Percentiles rank a stretch among this genome's conserved stretches.
Conservation (phyloP, 495 filamentous ascomycete species). For the Darksidea phi region DNA sequence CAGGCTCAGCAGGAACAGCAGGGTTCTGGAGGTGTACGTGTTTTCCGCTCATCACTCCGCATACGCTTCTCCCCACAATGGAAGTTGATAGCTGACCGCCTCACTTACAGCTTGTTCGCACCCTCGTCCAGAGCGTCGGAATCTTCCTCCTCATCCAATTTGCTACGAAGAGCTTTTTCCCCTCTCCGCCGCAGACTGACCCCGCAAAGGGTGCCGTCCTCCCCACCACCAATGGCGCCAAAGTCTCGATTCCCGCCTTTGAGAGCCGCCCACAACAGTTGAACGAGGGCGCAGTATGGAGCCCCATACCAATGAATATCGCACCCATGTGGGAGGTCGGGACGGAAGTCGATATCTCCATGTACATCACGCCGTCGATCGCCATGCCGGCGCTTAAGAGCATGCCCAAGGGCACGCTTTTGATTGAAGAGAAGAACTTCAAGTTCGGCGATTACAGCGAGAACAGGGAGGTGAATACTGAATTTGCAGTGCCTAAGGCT, state of each 20-base stretch:
- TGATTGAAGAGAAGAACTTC: constrained; percentile 79
- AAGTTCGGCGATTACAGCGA: constrained; percentile 79
- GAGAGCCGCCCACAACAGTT: constrained; percentile 59
- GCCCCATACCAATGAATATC: constrained; percentile 68
- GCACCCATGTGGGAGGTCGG: constrained; percentile 85
- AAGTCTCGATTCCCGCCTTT: constrained; percentile 63
- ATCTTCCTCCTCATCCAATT: constrained; percentile 71
- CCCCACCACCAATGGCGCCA: constrained; percentile 36
- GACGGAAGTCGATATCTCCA: constrained; percentile 73
- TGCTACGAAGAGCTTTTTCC: constrained; percentile 57
- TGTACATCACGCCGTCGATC: constrained; percentile 78
- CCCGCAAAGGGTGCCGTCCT: constrained; percentile 15
- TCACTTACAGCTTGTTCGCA: constrained; percentile 48
- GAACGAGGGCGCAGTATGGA: constrained; percentile 65
- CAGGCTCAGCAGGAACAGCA: constrained; percentile 27
- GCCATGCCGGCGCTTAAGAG: constrained; percentile 64
- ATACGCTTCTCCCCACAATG: not conserved
- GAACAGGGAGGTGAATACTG: constrained; percentile 71
- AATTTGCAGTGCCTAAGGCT: constrained; percentile 69
- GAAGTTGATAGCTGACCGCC: constrained; percentile 5
- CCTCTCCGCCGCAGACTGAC: constrained; percentile 42
- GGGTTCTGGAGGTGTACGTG: constrained; percentile 20
- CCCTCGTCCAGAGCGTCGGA: constrained; percentile 63
- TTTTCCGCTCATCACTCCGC: not conserved
- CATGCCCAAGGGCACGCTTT: constrained; percentile 55